Conservation (phyloP, 805 yeast species). For the Sugiyamaella lignohabitans region DNA sequence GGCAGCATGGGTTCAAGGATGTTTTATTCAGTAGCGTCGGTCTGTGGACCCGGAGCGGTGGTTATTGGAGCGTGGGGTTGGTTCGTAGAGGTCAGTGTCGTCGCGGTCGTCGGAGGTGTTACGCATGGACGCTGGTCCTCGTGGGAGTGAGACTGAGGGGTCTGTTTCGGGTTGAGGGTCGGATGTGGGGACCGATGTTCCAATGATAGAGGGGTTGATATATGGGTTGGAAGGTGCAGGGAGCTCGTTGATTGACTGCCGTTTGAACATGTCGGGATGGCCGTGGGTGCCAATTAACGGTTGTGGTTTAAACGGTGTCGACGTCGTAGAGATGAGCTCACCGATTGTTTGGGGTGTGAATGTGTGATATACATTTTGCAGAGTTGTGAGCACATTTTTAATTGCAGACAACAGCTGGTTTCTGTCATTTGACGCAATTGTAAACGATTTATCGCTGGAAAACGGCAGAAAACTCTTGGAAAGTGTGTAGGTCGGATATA, state of each 20-base stretch:
- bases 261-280: conserved; percentile 19
- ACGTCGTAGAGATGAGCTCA: not conserved
- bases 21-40: too few relatives aligned
- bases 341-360: not conserved
- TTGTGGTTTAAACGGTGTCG: conserved; percentile 12
- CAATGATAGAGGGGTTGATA: conserved; percentile 7
- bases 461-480: not conserved
- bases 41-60: too few relatives aligned
- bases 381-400: not conserved
- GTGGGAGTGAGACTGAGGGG: not conserved
- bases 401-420: not conserved
- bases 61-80: too few relatives aligned
- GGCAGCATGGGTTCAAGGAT: too few relatives aligned
- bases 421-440: not conserved
- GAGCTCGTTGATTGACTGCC: conserved; percentile 16
- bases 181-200: not conserved
- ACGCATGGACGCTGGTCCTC: not conserved
- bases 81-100: too few relatives aligned
- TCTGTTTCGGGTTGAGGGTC: not conserved
- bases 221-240: conserved; percentile 12
- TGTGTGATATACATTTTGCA: not conserved
- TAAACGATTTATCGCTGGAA: not conserved
- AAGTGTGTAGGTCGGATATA: too few relatives aligned
- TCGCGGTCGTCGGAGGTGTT: not conserved
- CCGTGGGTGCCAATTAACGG: conserved; percentile 19